A percentile compares a stretch with the other conserved stretches of the same genome.
Conservation (phyloP, 441 rosid species). For the Jatropha multifida region DNA sequence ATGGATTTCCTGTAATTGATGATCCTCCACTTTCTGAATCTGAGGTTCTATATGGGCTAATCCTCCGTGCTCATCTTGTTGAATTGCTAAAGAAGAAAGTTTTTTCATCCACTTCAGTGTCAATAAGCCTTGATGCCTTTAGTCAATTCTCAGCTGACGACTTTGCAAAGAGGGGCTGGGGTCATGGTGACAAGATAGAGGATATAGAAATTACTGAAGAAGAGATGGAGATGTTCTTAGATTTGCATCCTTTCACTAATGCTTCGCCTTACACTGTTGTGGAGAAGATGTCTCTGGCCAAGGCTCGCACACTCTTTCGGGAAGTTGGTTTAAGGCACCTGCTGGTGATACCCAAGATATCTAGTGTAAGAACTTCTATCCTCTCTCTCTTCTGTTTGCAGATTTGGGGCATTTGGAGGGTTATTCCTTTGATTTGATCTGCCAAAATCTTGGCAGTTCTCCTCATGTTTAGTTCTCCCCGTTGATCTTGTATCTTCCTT, state of each 20-base stretch:
- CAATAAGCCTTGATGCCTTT: slow-evolving; percentile 33
- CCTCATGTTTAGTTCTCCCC: not conserved
- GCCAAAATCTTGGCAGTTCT: not conserved
- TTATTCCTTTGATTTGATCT: not conserved
- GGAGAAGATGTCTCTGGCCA: slow-evolving; percentile 88
- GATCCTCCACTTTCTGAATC: slow-evolving; percentile 45
- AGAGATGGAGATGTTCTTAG: slow-evolving; percentile 82
- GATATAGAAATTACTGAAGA: slow-evolving; percentile 64
- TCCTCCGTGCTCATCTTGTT: slow-evolving; percentile 75
- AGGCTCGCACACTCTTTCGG: slow-evolving; percentile 75
- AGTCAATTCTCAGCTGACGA: slow-evolving; percentile 50
- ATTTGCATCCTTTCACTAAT: slow-evolving; percentile 79
- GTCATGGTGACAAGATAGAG: slow-evolving; percentile 49
- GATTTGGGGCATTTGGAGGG: not conserved
- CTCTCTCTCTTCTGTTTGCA: slow-evolving; percentile 5
- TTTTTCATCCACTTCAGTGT: slow-evolving; percentile 47
- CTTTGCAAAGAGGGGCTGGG: slow-evolving; percentile 81
- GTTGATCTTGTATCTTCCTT: not conserved
- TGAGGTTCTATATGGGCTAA: slow-evolving; percentile 59
- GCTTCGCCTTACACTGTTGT: slow-evolving; percentile 87
- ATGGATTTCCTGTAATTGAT: slow-evolving; percentile 81
- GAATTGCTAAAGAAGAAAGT: slow-evolving; percentile 64
- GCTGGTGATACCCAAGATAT: slow-evolving; percentile 69
- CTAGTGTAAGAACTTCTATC: slow-evolving; percentile 46
- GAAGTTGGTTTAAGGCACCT: slow-evolving; percentile 83